Evolutionary conservation across 176 grass and related monocot species (phyloP).

Genomic region (Musa schizocarpa): DNA sequence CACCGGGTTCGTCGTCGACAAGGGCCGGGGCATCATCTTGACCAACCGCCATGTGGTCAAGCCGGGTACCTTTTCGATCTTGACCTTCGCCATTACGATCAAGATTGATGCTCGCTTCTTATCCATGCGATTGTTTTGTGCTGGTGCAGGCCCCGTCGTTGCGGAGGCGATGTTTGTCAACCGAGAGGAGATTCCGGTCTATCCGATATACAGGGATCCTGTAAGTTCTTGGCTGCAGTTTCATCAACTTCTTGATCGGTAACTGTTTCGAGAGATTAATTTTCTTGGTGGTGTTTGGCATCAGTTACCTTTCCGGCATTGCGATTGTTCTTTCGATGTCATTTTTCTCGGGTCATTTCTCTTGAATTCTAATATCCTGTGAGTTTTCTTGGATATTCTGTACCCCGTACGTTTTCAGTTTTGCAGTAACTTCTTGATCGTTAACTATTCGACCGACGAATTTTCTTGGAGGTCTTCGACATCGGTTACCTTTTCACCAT

Average conservation of each 20-base stretch:
- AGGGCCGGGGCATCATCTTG: slow-evolving; percentile 77
- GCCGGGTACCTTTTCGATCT: slow-evolving; percentile 38
- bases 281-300: too few species aligned
- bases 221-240: not conserved
- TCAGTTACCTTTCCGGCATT: too few species aligned
- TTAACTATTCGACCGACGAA: too few species aligned
- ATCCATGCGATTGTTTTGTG: not conserved
- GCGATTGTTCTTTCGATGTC: not conserved
- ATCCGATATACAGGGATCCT: slow-evolving; percentile 87
- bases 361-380: slow-evolving; percentile 36
- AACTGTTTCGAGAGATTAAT: too few species aligned
- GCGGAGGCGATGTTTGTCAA: slow-evolving; percentile 98
- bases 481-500: too few species aligned
- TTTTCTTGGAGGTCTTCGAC: too few species aligned
- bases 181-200: slow-evolving; percentile 85
- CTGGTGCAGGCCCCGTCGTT: slow-evolving; percentile 64
- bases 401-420: too few species aligned
- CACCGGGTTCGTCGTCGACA: slow-evolving; percentile 97
- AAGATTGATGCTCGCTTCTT: not conserved
- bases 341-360: too few species aligned
- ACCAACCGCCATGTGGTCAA: slow-evolving; percentile 98
- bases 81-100: not conserved
- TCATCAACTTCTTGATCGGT: too few species aligned
- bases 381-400: not conserved
- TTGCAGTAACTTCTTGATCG: too few species aligned